Evolutionary conservation across 805 yeast species (phyloP), one percentile per base, ranked within the genome.

Genomic region (Teunomyces panamensis): DNA sequence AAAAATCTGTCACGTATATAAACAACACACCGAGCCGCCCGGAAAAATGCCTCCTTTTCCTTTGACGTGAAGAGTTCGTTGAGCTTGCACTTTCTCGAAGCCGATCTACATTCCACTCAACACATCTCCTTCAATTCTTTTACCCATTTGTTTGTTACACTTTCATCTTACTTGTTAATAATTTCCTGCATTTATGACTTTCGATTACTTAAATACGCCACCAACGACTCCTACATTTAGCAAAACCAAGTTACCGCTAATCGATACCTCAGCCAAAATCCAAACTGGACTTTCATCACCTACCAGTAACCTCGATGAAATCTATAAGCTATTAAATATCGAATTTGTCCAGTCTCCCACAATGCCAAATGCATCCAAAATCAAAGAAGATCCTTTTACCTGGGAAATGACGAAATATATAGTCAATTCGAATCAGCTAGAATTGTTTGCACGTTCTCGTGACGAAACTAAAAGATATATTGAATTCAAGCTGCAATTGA

Each of bases 371-470:
- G 60, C 73, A 1, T 63, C 68, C 46, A 72, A 71, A 51, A 53
- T 65, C 43, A 54, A 59, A 30, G 48, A 49, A 42, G 59, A 57
- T 10, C 79, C 82, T 2, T 74, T 78, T 52, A 56, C 71, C 2
- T 83, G 86, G 83, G 58, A 59, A 8, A 71, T 74, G 39, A 67
- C 74, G 7, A 54, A 58, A 32, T 52, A 64, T 9, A 65, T 77
- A 17, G 67, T 81, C 2, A 49, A 49, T 0, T 49, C 64, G 5
- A 79, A 79, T 47, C 64, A 71, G 37, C 67, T 83, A 35, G 77
- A 76, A 32, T 56, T 59, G 24, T 67, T 84, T 44, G 78, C 79
- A 41, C 68, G 91, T 52, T 73, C 80, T 4, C 60, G 64, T 10
- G 65, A 57, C 24, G 71, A 67, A 30, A 68, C 79, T n/a, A 62